These are phyloP conservation scores for Sarocladium kiliense DNA, from an alignment of 2,329 filamentous ascomycete species.

Conservation along the genomic window DNA sequence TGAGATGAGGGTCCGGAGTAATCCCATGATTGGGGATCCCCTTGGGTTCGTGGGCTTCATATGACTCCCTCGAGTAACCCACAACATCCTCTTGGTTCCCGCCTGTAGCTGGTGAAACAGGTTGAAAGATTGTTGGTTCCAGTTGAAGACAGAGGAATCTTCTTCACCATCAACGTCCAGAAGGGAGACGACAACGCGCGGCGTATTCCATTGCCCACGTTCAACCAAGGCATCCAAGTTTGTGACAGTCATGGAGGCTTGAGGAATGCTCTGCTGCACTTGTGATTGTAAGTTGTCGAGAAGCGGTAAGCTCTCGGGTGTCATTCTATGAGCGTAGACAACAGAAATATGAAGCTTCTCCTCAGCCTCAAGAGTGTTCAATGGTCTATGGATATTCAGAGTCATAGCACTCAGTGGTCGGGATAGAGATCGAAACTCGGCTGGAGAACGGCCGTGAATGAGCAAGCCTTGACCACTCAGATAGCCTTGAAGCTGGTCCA, in stretches of 20 bases:
- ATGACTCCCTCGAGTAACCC: slow-evolving; percentile 40
- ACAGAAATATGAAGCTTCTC: no score
- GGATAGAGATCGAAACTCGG: no score
- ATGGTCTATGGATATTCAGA: not conserved
- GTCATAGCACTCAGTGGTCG: no score
- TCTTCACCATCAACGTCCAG: slow-evolving; percentile 30
- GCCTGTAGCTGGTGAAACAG: slow-evolving; percentile 34
- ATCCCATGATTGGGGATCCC: slow-evolving; percentile 35
- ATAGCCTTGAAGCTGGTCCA: not conserved
- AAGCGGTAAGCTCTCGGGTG: no score
- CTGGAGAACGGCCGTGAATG: not conserved
- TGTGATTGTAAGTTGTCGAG: no score
- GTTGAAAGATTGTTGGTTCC: slow-evolving; percentile 33
- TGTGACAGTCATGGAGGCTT: not conserved
- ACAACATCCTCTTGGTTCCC: slow-evolving; percentile 35
- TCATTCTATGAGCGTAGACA: no score
- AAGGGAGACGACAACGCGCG: slow-evolving; percentile 36
- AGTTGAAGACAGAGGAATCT: slow-evolving; percentile 28
- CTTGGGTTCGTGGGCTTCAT: slow-evolving; percentile 28
- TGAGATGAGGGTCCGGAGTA: slow-evolving; percentile 43
- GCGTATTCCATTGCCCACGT: not conserved
- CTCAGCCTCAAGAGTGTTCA: no score
- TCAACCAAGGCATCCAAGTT: not conserved
- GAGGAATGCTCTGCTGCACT: not conserved
- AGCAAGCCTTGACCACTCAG: not conserved